These are phyloP conservation scores for Fusarium mundagurra DNA, from an alignment of 2,329 filamentous ascomycete species.

Conservation along the genomic window DNA sequence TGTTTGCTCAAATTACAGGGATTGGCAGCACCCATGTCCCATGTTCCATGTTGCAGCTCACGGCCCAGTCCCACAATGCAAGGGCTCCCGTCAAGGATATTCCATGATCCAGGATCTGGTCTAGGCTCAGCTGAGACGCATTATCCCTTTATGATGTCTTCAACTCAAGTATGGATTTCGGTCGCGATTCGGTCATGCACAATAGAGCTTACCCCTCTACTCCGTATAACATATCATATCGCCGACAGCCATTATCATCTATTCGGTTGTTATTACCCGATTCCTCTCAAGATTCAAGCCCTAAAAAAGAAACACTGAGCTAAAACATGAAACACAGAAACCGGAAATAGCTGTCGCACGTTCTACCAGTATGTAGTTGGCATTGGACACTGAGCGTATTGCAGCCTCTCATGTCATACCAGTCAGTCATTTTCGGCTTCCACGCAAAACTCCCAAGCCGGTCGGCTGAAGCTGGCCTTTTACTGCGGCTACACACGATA, in stretches of 20 bases:
- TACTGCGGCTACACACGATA: conserved; percentile 13
- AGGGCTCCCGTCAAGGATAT: conserved; percentile 21
- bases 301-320: conserved; percentile 6
- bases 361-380: neutral
- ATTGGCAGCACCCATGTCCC: conserved; percentile 11
- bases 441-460: neutral
- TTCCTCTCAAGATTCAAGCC: neutral
- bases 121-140: conserved; percentile 17
- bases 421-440: neutral
- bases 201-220: neutral
- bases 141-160: conserved; percentile 21
- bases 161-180: conserved; percentile 3
- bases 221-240: neutral
- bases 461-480: conserved; percentile 4
- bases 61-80: conserved; percentile 28
- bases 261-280: neutral
- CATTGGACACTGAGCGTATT: conserved; percentile 7
- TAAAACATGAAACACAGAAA: conserved; percentile 27
- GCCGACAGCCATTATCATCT: neutral
- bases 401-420: neutral
- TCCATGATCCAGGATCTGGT: conserved; percentile 17
- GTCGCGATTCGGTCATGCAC: neutral
- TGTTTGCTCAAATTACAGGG: conserved; percentile 28
- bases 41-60: conserved; percentile 31
- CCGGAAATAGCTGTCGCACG: conserved; percentile 20